These are phyloP conservation scores for Perkinsus marinus DNA, from an alignment of 169 alveolate species.

Conservation along the genomic window DNA sequence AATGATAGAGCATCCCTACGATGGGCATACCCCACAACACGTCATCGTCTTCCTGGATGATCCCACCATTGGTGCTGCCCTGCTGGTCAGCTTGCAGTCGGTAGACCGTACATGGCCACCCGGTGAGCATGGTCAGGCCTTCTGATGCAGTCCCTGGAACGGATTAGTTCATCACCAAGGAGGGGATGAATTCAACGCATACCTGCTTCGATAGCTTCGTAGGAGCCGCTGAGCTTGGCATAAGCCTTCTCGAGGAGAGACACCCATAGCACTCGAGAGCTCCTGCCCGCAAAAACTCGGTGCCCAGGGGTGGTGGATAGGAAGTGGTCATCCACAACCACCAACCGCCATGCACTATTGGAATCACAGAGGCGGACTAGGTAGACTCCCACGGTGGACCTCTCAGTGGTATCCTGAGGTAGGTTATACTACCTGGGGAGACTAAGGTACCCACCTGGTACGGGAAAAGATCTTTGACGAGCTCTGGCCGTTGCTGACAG, in stretches of 20 bases:
- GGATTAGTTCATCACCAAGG: too few relatives aligned
- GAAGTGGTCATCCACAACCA: not conserved
- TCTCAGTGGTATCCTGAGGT: not conserved
- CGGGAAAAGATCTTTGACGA: not conserved
- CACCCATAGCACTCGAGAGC: slow-evolving; percentile 9
- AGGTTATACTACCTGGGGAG: not conserved
- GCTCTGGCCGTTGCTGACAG: not conserved
- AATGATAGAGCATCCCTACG: not conserved
- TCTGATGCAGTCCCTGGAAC: not conserved
- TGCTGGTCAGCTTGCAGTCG: not conserved
- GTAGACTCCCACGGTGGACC: not conserved
- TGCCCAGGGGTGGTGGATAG: not conserved
- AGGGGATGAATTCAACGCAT: too few relatives aligned
- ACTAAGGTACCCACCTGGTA: not conserved
- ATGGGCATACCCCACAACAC: not conserved
- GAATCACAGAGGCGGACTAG: not conserved
- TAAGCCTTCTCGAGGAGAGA: slow-evolving; percentile 26
- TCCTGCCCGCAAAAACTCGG: not conserved
- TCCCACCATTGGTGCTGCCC: not conserved
- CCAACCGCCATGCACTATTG: not conserved
- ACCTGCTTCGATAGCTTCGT: slow-evolving; percentile 14
- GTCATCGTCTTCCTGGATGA: not conserved
- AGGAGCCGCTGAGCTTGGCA: slow-evolving; percentile 23
- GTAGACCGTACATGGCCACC: not conserved
- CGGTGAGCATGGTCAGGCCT: not conserved